Evolutionary conservation across 2,329 filamentous ascomycete species (phyloP).

Genomic region (Dryadomyces sulphureus): DNA sequence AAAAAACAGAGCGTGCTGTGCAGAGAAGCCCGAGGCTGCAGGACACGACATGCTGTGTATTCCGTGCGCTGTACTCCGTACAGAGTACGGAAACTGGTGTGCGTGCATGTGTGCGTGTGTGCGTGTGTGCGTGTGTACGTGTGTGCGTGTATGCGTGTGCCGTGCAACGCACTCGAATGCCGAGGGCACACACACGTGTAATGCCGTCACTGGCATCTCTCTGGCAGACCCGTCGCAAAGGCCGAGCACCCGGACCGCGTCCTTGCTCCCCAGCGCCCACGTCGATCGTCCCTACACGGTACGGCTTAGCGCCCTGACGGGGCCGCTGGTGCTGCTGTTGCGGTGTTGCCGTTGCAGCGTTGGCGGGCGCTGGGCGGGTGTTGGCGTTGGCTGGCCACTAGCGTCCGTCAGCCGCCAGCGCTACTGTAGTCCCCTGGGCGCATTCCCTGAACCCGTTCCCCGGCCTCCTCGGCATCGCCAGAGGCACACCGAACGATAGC

Average conservation of each 20-base stretch:
- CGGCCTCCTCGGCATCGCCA: too few species aligned
- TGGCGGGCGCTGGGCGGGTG: too few species aligned
- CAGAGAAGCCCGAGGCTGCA: background rate
- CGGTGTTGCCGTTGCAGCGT: too few species aligned
- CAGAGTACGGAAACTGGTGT: background rate
- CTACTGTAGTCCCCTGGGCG: too few species aligned
- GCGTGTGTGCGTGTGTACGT: background rate
- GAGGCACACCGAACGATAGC: too few species aligned
- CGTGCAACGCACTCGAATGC: too few species aligned
- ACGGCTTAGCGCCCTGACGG: background rate
- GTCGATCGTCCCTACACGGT: background rate
- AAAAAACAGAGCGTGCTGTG: background rate
- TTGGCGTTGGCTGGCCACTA: too few species aligned
- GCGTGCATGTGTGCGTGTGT: background rate
- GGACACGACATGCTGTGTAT: background rate
- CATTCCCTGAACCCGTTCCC: too few species aligned
- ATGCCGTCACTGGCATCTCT: constrained; percentile 6
- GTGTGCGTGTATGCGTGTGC: background rate
- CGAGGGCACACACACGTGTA: constrained; percentile 11
- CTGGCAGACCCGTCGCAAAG: background rate
- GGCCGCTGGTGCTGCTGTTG: background rate
- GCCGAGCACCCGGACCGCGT: too few species aligned
- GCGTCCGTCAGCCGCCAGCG: too few species aligned
- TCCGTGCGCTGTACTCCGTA: background rate
- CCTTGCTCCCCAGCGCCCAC: background rate